These are phyloP conservation scores for Corchorus olitorius DNA, from an alignment of 345 rosid genomes.

Conservation along the genomic window DNA sequence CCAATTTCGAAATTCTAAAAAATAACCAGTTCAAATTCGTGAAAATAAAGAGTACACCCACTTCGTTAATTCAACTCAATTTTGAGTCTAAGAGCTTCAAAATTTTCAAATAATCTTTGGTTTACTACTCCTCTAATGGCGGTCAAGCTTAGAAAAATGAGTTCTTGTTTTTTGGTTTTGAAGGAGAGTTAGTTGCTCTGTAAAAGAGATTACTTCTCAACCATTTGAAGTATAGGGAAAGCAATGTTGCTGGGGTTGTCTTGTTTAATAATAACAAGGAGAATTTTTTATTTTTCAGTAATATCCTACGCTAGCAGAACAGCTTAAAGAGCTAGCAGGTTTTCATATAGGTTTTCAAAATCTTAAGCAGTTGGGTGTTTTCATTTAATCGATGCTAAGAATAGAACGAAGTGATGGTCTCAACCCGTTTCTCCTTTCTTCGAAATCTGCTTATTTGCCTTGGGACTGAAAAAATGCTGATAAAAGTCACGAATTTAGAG, in stretches of 20 bases:
- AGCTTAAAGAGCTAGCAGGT: too few relatives aligned
- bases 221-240: slow-evolving; percentile 34
- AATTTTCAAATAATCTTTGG: not conserved
- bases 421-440: too few relatives aligned
- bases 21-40: slow-evolving; percentile 6
- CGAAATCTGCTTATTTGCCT: too few relatives aligned
- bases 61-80: slow-evolving; percentile 15
- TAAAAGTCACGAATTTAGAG: too few relatives aligned
- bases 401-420: too few relatives aligned
- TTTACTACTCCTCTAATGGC: not conserved
- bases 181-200: slow-evolving; percentile 7
- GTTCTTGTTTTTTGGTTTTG: not conserved
- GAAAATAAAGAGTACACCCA: not conserved
- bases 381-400: too few relatives aligned
- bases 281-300: not conserved
- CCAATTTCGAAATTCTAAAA: slow-evolving; percentile 11
- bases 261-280: slow-evolving; percentile 14
- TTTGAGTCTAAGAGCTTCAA: not conserved
- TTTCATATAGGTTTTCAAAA: too few relatives aligned
- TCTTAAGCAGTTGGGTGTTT: too few relatives aligned
- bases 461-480: too few relatives aligned
- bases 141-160: slow-evolving; percentile 10
- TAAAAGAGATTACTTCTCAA: slow-evolving; percentile 22
- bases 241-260: slow-evolving; percentile 30
- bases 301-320: too few relatives aligned